Evolutionary conservation across 164 flowering plant genomes (phyloP), one percentile per base, ranked within the genome.

Genomic region (Tetracentron sinense): DNA sequence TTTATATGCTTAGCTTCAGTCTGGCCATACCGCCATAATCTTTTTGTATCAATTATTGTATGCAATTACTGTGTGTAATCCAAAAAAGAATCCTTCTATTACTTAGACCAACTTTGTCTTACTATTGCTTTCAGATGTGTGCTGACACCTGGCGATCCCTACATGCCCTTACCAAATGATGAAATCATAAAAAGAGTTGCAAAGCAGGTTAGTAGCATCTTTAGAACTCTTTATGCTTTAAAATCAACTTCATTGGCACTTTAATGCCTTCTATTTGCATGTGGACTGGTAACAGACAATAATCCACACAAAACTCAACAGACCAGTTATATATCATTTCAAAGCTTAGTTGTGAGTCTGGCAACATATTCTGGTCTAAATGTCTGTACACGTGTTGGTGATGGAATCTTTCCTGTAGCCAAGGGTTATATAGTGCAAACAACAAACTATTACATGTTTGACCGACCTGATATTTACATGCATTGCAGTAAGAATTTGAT

Each of bases 101-200:
- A 23, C 26, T 42, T 46, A 17, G 15, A 21, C 23, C 47, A 21
- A 14, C 35, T 0, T 22, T 29, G 3, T 59, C 44, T 49, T 27
- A 21, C 27, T 62, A 23, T 64, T 64, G 50, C 58, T 71, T 77
- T 59, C 84, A 93, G 98, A 67, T 89, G 96, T 77, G 97, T 93
- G 54, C 86, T 93, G 35, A 93, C 98, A 27, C 98, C 98, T 19
- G 98, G 96, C 30, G 95, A 93, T 70, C 98, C 98, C 14, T 93
- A 90, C 81, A 93, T 93, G 98, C 92, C 95, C 23, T 75, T 93
- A 58, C 77, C 83, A 60, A 93, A 93, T 74, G 89, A 85, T 25
- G 81, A 93, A 75, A 93, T 93, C 61, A 75, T 93, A 63, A 72
- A 72, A 38, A 79, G 92, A 79, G 96, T 93, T 29, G 61, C 85